These are phyloP conservation scores for Lepidium didymum DNA, from an alignment of 345 rosid species.

Conservation along the genomic window DNA sequence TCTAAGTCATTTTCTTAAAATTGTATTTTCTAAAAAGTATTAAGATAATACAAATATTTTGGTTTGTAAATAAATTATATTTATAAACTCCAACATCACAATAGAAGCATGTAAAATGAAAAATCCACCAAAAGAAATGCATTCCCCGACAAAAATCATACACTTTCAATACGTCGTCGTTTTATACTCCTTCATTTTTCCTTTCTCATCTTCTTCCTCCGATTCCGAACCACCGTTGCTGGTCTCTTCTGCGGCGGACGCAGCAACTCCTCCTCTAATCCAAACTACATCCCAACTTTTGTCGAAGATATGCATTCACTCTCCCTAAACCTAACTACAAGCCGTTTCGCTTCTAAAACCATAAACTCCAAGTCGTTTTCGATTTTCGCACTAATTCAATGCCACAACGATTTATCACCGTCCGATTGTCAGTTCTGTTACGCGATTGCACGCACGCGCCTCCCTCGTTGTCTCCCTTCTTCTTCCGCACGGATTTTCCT, in stretches of 20 bases:
- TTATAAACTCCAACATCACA: neutral
- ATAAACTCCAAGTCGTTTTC: conserved; percentile 8
- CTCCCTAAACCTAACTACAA: conserved; percentile 1
- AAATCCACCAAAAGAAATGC: conserved; percentile 2
- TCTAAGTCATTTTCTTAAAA: too few species aligned
- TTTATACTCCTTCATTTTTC: neutral
- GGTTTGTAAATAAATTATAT: neutral
- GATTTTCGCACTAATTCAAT: conserved; percentile 30
- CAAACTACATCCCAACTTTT: conserved; percentile 20
- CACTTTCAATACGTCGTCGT: neutral
- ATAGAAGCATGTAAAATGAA: neutral
- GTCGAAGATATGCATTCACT: conserved; percentile 26
- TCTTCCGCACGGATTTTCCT: conserved; percentile 41
- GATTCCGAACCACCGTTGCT: conserved; percentile 6
- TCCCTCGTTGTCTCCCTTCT: conserved; percentile 38
- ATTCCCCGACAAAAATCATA: neutral
- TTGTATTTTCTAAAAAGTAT: too few species aligned
- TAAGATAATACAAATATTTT: too few species aligned
- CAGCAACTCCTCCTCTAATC: neutral
- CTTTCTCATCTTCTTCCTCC: neutral
- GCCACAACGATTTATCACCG: conserved; percentile 35
- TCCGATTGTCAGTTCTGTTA: conserved; percentile 37
- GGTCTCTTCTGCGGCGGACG: conserved; percentile 21
- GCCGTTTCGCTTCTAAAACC: conserved; percentile 21
- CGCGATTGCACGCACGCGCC: conserved; percentile 19